Percentiles rank a stretch among this genome's conserved stretches.
These are phyloP conservation scores for Microdochium trichocladiopsis DNA, from an alignment of 2,329 filamentous ascomycete species.

Conservation along the genomic window DNA sequence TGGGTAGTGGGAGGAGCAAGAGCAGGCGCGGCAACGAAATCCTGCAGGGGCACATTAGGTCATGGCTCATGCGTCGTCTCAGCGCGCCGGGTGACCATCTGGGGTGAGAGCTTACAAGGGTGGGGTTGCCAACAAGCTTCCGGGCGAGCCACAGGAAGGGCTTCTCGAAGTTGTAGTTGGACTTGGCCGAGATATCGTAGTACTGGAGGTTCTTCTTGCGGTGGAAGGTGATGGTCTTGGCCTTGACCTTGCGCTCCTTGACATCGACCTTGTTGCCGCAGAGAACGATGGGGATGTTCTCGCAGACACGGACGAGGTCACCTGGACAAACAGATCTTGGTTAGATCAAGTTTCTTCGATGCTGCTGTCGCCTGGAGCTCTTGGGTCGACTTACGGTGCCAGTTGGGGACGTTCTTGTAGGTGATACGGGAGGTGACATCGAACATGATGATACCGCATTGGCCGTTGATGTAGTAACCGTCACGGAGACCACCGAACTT, in stretches of 20 bases:
- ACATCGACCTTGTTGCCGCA: conserved; percentile 99
- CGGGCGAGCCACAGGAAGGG: conserved; percentile 98
- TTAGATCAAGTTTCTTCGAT: neutral
- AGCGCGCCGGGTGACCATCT: neutral
- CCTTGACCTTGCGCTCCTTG: conserved; percentile 99
- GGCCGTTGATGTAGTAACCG: conserved; percentile 99
- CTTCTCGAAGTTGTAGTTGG: conserved; percentile 99
- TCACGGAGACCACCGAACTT: conserved; percentile 99
- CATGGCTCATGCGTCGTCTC: neutral
- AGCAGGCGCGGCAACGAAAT: conserved; percentile 93
- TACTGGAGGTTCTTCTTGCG: conserved; percentile 99
- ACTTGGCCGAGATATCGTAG: conserved; percentile 99
- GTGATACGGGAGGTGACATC: conserved; percentile 98
- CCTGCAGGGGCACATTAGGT: conserved; percentile 39
- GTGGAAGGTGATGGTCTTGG: conserved; percentile 99
- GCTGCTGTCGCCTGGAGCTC: conserved; percentile 1
- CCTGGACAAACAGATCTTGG: conserved; percentile 41
- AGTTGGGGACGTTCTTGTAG: conserved; percentile 99
- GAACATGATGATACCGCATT: conserved; percentile 99
- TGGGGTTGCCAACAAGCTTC: conserved; percentile 93
- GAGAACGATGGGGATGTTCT: conserved; percentile 98
- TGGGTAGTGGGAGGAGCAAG: conserved; percentile 88
- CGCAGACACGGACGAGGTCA: conserved; percentile 97
- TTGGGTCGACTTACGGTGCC: conserved; percentile 80
- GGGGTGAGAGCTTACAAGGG: conserved; percentile 52